Percentiles rank a stretch among this genome's conserved stretches.
Evolutionary conservation across 805 yeast species (phyloP).

Genomic region (Clavispora fructus): DNA sequence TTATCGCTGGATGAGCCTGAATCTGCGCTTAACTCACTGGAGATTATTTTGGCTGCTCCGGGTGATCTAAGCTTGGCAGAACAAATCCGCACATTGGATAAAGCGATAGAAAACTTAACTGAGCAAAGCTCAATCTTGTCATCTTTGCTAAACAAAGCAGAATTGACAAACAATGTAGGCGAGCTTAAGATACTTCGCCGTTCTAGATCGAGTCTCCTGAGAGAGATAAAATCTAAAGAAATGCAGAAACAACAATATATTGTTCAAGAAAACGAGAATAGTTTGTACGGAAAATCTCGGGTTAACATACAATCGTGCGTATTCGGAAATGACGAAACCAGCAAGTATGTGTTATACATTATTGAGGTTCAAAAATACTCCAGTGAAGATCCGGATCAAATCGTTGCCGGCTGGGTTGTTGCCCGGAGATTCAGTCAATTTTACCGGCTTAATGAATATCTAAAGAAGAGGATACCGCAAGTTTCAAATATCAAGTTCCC

Average conservation of each 20-base stretch:
- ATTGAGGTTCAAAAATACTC: constrained; percentile 63
- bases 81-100: constrained; percentile 54
- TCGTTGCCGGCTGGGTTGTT: constrained; percentile 81
- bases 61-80: constrained; percentile 62
- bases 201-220: constrained; percentile 59
- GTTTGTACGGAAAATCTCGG: constrained; percentile 62
- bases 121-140: constrained; percentile 61
- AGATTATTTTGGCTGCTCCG: constrained; percentile 57
- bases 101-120: constrained; percentile 52
- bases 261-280: constrained; percentile 77
- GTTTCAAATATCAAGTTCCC: constrained; percentile 51
- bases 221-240: constrained; percentile 72
- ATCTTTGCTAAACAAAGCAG: constrained; percentile 74
- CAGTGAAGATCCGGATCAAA: constrained; percentile 35
- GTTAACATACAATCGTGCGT: constrained; percentile 51
- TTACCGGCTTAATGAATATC: constrained; percentile 59
- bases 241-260: constrained; percentile 73
- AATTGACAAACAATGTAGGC: constrained; percentile 67
- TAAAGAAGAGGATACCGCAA: constrained; percentile 47
- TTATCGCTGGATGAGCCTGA: constrained; percentile 5
- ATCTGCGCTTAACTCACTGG: constrained; percentile 17
- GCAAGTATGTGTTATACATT: constrained; percentile 55
- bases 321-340: constrained; percentile 47
- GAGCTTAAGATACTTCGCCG: constrained; percentile 65
- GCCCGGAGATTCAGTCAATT: constrained; percentile 87